Evolutionary conservation across 208 protist species (phyloP), one percentile per base, ranked within the genome.

Genomic region (Leishmania major): DNA sequence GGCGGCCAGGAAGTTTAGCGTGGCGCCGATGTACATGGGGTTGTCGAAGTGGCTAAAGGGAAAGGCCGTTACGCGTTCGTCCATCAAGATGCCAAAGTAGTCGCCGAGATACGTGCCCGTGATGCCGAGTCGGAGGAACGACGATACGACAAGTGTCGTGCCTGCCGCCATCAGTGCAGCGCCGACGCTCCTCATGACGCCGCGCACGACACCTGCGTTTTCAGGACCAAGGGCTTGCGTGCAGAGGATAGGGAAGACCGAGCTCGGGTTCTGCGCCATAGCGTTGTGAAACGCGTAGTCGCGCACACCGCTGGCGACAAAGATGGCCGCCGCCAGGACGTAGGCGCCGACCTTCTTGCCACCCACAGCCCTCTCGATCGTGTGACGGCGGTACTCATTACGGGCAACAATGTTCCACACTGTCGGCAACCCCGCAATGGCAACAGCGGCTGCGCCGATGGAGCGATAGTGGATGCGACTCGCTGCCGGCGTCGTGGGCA

Each of bases 81-180:
- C 78, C 94, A 99, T 95, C 4, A 96, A 72, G 74, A 99, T 98
- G 53, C 94, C 96, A 84, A 98, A 99, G 88, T 99, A 99, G 88
- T 99, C 98, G 19, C 95, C 97, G 0, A 99, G 84, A 82, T 98
- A 99, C 19, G 97, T 99, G 31, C 96, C 97, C 31, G 95, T 98
- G 67, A 99, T 84, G 28, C 97, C 97, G 51, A 99, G 90, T 35
- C 87, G 84, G 17, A 78, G 80, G 72, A 95, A 95, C 17, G 95
- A 88, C 0, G 86, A 87, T 1, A 94, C 51, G 22, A 99, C 96
- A 1, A 99, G 90, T 28, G 89, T 82, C 31, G 76, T 85, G n/a
- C 95, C 96, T 13, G 79, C 55, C 7, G 64, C 79, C 70, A 94
- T 72, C 45, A 98, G 77, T 25, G 78, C 85, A 43, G 79, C 80